Conservation (phyloP, 768 basidiomycete species). For the Neoboletus subvelutipes region DNA sequence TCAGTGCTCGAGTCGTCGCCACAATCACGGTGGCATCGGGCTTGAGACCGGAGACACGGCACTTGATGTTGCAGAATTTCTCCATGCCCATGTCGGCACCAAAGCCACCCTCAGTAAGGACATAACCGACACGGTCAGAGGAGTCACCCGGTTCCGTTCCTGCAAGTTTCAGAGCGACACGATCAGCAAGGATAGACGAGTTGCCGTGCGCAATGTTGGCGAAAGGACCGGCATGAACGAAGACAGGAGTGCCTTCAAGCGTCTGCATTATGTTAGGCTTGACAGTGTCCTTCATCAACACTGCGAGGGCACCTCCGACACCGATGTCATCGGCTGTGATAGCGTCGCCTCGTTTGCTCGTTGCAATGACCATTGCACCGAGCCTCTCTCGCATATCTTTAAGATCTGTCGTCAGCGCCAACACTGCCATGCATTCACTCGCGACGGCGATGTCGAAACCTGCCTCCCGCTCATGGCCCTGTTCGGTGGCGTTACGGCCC, state of each 20-base stretch:
- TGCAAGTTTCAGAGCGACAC: constrained; percentile 93
- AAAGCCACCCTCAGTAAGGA: constrained; percentile 97
- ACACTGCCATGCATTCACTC: constrained; percentile 97
- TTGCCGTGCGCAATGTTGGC: constrained; percentile 99
- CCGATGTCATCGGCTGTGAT: constrained; percentile 97
- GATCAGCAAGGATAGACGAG: constrained; percentile 97
- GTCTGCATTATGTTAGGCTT: constrained; percentile 99
- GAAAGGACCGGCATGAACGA: constrained; percentile 98
- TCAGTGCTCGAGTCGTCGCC: constrained; percentile 94
- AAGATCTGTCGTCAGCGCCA: constrained; percentile 85
- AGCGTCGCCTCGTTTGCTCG: constrained; percentile 85
- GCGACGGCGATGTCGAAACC: constrained; percentile 98
- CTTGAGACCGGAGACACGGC: constrained; percentile 85
- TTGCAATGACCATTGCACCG: constrained; percentile 96
- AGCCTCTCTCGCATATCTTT: constrained; percentile 90
- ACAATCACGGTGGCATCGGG: constrained; percentile 96
- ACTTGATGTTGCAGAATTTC: constrained; percentile 99
- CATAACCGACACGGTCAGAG: constrained; percentile 81
- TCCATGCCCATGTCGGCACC: constrained; percentile 99
- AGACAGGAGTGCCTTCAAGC: constrained; percentile 96
- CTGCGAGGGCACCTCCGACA: constrained; percentile 91
- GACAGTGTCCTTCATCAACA: constrained; percentile 98
- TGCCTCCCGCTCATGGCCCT: constrained; percentile 84
- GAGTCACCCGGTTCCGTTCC: constrained; percentile 91
- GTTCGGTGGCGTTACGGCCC: constrained; percentile 87